Evolutionary conservation across 441 rosid species (phyloP), one percentile per base, ranked within the genome.

Genomic region (Omphalea diandra): DNA sequence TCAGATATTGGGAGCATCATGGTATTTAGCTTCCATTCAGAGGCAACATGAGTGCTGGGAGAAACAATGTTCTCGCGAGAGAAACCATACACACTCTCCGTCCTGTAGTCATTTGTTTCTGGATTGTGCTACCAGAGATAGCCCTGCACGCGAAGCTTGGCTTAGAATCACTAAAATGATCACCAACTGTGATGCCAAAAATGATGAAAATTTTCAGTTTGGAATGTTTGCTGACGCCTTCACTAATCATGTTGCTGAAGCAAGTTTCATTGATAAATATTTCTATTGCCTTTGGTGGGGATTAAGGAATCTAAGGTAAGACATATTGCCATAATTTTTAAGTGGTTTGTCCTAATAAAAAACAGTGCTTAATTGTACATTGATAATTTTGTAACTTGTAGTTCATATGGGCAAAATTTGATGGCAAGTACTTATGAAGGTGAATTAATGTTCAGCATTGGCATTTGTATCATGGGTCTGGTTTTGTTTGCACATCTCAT

Each of bases 241-340:
- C 53, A 80, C 78, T 7, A 83, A 81, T 72, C 80, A 86, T 56
- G 96, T 90, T 67, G 94, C 90, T 36, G 76, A 85, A 0, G 79
- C 88, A 18, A 33, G 62, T 65, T 83, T 90, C 44, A 50, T 83
- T 29, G 74, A 82, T 50, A 94, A 90, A 75, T 87, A 86, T 64
- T 82, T 94, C 68, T 92, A 87, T 70, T 92, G 99, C 63, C 97
- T 94, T 60, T 92, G 99, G 97, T 94, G 97, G 97, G 98, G 99
- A 27, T 75, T 94, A 52, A 83, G 88, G 82, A 92, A 86, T 81
- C 66, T 90, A 60, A 87, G 97, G 98, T 92, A 77, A 11, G 4
- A 8, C 49, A 15, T 10, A 46, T 46, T n/a, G n/a, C n/a, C n/a
- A n/a, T n/a, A n/a, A n/a, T n/a, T n/a, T n/a, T n/a, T n/a, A n/a